These are phyloP conservation scores for Silene conica DNA, from an alignment of 148 eudicot genomes.

Conservation along the genomic window DNA sequence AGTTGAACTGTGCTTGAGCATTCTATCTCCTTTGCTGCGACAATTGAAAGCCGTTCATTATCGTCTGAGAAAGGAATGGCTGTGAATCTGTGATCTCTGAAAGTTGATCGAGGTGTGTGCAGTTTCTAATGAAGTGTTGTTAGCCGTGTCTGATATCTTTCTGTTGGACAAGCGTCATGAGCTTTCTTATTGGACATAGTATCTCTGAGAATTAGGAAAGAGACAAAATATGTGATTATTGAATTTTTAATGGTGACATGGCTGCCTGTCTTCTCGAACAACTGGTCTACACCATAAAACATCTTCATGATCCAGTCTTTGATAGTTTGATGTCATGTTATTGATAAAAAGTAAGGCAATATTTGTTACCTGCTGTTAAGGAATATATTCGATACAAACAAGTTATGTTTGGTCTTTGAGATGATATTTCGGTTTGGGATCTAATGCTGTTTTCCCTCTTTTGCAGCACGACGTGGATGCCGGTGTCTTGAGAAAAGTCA, in stretches of 20 bases:
- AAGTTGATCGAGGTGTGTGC: neutral
- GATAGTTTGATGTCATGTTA: neutral
- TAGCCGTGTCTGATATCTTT: neutral
- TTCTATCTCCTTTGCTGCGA: neutral
- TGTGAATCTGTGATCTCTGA: neutral
- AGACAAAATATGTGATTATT: neutral
- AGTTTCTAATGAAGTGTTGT: neutral
- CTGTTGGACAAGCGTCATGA: neutral
- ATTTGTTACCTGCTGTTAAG: no score
- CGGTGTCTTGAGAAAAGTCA: conserved; percentile 71
- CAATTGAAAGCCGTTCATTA: neutral
- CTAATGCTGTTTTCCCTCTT: neutral
- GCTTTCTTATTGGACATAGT: neutral
- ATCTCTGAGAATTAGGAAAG: neutral
- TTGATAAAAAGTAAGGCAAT: no score
- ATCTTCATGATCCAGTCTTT: no score
- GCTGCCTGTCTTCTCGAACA: no score
- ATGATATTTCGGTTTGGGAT: neutral
- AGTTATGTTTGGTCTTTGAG: neutral
- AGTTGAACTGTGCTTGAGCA: neutral
- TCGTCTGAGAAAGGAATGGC: neutral
- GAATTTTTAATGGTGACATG: no score
- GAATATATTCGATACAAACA: neutral
- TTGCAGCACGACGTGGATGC: conserved; percentile 94
- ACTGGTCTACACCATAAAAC: no score